Percentiles rank a stretch among this genome's conserved stretches.
These are phyloP conservation scores for Raphanus sativus DNA, from an alignment of 345 rosid species.

Conservation along the genomic window DNA sequence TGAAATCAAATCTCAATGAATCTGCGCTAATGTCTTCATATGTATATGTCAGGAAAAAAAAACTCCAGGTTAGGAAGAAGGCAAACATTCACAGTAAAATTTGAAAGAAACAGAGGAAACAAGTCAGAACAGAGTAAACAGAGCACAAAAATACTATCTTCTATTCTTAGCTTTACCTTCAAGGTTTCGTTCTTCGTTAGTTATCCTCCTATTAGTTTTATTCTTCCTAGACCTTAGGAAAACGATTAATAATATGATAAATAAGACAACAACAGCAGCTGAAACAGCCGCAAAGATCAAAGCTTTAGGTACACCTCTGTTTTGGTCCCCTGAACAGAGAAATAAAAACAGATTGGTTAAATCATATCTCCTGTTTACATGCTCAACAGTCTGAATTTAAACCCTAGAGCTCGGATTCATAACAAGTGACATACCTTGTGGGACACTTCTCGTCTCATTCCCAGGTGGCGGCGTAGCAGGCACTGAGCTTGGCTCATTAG, in stretches of 20 bases:
- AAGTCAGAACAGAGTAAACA: background rate
- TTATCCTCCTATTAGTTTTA: background rate
- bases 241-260: background rate
- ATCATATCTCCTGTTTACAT: background rate
- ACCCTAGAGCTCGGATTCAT: background rate
- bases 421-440: conserved; percentile 23
- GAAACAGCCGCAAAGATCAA: background rate
- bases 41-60: background rate
- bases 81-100: background rate
- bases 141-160: background rate
- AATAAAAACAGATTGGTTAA: background rate
- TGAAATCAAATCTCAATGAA: conserved; percentile 29
- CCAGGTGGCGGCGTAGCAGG: conserved; percentile 11
- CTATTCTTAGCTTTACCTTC: background rate
- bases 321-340: background rate
- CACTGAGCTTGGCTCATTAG: conserved; percentile 25
- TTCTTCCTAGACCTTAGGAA: background rate
- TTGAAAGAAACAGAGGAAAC: conserved; percentile 1
- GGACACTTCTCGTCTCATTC: conserved; percentile 15
- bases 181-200: background rate
- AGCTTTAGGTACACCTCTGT: background rate
- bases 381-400: background rate
- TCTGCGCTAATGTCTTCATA: conserved; percentile 16
- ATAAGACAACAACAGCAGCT: background rate
- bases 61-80: background rate